These are phyloP conservation scores for Caloboletus inedulis DNA, from an alignment of 1,284 basidiomycete genomes.

Conservation along the genomic window DNA sequence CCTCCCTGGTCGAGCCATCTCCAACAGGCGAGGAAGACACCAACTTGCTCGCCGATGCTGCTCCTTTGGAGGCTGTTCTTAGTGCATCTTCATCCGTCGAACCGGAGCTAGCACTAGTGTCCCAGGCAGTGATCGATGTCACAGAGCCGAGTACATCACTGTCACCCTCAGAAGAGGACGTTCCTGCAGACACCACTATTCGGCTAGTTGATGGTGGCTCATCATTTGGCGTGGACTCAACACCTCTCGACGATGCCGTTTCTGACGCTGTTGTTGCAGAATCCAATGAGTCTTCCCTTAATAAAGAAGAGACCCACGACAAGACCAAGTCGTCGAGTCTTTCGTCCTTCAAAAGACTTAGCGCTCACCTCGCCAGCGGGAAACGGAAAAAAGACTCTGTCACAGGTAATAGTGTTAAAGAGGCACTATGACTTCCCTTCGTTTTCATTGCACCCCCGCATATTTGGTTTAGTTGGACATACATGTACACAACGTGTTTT, in stretches of 20 bases:
- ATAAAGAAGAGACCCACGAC: slow-evolving; percentile 40
- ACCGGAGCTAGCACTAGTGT: slow-evolving; percentile 1
- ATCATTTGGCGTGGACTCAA: slow-evolving; percentile 33
- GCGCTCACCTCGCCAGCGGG: slow-evolving; percentile 35
- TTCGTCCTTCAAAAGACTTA: slow-evolving; percentile 54
- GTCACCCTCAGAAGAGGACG: slow-evolving; percentile 8
- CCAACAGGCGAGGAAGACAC: slow-evolving; percentile 33
- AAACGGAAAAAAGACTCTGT: slow-evolving; percentile 54
- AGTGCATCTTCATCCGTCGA: slow-evolving; percentile 13
- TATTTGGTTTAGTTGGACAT: slow-evolving; percentile 22
- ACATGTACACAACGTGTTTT: slow-evolving; percentile 21
- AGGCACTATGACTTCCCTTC: slow-evolving; percentile 27
- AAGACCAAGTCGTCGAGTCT: slow-evolving; percentile 50
- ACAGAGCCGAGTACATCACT: slow-evolving; percentile 8
- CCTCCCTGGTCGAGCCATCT: slow-evolving; percentile 13
- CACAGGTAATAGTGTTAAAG: slow-evolving; percentile 36
- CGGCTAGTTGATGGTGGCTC: slow-evolving; percentile 56
- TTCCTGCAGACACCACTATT: slow-evolving; percentile 41
- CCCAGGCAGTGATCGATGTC: neutral
- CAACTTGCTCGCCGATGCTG: slow-evolving; percentile 46
- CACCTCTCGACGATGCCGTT: slow-evolving; percentile 26
- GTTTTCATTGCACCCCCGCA: slow-evolving; percentile 3
- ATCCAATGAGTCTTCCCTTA: slow-evolving; percentile 10
- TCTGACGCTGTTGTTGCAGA: slow-evolving; percentile 24
- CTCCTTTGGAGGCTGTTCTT: slow-evolving; percentile 34